Percentiles rank a stretch among this genome's conserved stretches.
Conservation (phyloP, 2,329 filamentous ascomycete species). For the Beauveria caledonica region DNA sequence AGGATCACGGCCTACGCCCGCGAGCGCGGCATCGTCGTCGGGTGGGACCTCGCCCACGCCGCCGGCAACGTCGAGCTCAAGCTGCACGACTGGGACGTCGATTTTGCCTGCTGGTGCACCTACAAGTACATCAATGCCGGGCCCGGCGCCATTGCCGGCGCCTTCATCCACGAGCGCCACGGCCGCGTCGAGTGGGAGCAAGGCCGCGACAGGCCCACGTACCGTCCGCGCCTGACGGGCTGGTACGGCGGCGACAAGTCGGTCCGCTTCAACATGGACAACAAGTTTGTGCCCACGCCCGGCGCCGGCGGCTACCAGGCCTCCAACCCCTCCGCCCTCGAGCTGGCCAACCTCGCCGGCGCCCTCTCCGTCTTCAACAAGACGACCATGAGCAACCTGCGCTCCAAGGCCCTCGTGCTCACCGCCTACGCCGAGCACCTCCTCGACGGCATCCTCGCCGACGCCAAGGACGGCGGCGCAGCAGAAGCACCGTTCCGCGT, state of each 20-base stretch:
- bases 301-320: slow-evolving; percentile 78
- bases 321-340: slow-evolving; percentile 73
- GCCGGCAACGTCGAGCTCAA: slow-evolving; percentile 72
- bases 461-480: slow-evolving; percentile 18
- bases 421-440: slow-evolving; percentile 71
- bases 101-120: slow-evolving; percentile 88
- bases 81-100: slow-evolving; percentile 83
- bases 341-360: slow-evolving; percentile 66
- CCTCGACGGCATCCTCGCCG: slow-evolving; percentile 38
- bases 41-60: slow-evolving; percentile 85
- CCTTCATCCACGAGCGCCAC: slow-evolving; percentile 73
- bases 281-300: slow-evolving; percentile 65
- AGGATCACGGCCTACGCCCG: slow-evolving; percentile 72
- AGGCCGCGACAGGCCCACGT: slow-evolving; percentile 32
- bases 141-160: slow-evolving; percentile 69
- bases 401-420: slow-evolving; percentile 62
- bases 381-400: slow-evolving; percentile 60
- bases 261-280: slow-evolving; percentile 76
- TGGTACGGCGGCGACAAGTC: slow-evolving; percentile 83
- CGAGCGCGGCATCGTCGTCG: slow-evolving; percentile 60
- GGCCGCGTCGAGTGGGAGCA: slow-evolving; percentile 42
- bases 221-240: slow-evolving; percentile 61
- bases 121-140: slow-evolving; percentile 93
- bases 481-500: slow-evolving; percentile 41
- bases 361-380: slow-evolving; percentile 66